These are phyloP conservation scores for Lipomyces kockii DNA, from an alignment of 805 yeast genomes.

Conservation along the genomic window DNA sequence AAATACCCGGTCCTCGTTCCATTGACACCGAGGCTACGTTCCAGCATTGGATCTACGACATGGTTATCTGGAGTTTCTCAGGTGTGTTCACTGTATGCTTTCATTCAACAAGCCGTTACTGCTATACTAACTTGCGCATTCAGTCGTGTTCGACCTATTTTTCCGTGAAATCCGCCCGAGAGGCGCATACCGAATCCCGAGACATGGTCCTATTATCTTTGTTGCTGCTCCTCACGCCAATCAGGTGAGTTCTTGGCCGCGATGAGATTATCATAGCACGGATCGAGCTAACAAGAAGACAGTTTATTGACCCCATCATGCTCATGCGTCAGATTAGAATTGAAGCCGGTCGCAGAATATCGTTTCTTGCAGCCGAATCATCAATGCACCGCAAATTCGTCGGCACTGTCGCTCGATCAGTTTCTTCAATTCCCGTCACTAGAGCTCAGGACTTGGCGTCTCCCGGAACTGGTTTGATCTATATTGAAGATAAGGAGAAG, in stretches of 20 bases:
- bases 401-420: conserved; percentile 75
- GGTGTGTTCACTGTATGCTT: conserved; percentile 36
- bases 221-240: conserved; percentile 99
- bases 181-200: conserved; percentile 76
- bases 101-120: background rate
- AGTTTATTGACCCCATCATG: conserved; percentile 83
- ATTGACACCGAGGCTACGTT: conserved; percentile 33
- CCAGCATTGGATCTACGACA: conserved; percentile 44
- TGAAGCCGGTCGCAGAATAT: conserved; percentile 68
- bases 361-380: conserved; percentile 83
- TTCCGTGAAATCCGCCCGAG: conserved; percentile 88
- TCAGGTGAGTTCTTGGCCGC: conserved; percentile 49
- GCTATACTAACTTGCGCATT: background rate
- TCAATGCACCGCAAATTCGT: conserved; percentile 69
- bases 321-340: conserved; percentile 78
- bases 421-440: conserved; percentile 85
- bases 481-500: conserved; percentile 56
- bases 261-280: background rate
- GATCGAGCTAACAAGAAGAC: conserved; percentile 43
- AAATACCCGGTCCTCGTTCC: conserved; percentile 11
- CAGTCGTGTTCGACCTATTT: conserved; percentile 63
- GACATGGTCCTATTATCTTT: conserved; percentile 81
- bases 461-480: conserved; percentile 69
- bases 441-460: conserved; percentile 87
- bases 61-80: conserved; percentile 45